phyloP scores from a whole-genome alignment of 2,329 filamentous ascomycete genomes.

The Hypoxylon sp. region DNA sequence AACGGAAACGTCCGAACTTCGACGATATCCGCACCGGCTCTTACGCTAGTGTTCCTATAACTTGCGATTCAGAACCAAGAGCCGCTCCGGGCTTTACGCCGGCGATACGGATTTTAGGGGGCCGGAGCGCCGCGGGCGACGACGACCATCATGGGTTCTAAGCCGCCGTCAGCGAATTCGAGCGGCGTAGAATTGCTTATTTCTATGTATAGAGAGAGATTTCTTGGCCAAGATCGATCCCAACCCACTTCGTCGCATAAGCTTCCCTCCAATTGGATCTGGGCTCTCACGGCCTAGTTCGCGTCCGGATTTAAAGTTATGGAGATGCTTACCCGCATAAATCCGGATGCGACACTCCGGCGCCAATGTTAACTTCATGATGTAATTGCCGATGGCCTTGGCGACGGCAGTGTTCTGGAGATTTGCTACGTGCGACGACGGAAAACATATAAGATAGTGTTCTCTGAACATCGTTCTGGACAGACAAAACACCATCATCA shows the following conservation, averaged over 20 bases:
- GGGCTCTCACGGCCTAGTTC: background rate
- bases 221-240: background rate
- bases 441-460: slow-evolving; percentile 7
- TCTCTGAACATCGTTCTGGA: background rate
- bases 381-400: background rate
- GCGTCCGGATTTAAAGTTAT: slow-evolving; percentile 15
- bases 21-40: background rate
- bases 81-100: background rate
- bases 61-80: background rate
- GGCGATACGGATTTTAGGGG: background rate
- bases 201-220: background rate
- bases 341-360: slow-evolving; percentile 2
- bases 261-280: background rate
- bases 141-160: background rate
- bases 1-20: background rate
- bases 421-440: background rate
- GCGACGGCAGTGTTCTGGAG: background rate
- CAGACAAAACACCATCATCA: background rate
- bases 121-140: background rate
- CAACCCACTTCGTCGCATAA: background rate
- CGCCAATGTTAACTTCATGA: background rate
- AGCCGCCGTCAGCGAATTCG: background rate
- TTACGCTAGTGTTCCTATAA: background rate
- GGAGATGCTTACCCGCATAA: slow-evolving; percentile 15
- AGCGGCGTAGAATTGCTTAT: background rate